Percentiles rank a stretch among this genome's conserved stretches.
These are phyloP conservation scores for Geotrichum klebahnii DNA, from an alignment of 1,139 yeast species.

Conservation along the genomic window DNA sequence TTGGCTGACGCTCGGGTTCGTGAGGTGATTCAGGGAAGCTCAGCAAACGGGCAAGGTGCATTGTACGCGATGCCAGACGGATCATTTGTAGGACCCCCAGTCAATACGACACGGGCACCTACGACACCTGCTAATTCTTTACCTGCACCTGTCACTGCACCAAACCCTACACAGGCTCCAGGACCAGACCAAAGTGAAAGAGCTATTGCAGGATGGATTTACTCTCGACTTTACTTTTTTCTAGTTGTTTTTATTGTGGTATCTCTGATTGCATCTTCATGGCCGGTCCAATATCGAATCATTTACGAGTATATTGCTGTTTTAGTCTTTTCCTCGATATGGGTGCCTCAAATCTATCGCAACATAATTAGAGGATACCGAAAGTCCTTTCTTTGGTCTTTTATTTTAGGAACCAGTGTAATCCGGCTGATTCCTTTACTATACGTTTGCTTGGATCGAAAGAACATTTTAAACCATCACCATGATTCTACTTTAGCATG, in stretches of 20 bases:
- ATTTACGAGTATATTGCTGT: constrained; percentile 56
- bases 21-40: constrained; percentile 21
- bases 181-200: constrained; percentile 48
- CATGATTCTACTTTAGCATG: constrained; percentile 50
- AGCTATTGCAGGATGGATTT: constrained; percentile 55
- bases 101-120: neutral
- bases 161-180: constrained; percentile 29
- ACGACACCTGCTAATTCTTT: neutral
- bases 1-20: constrained; percentile 50
- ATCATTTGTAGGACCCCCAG: constrained; percentile 19
- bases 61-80: constrained; percentile 31
- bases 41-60: constrained; percentile 21
- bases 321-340: constrained; percentile 59
- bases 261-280: constrained; percentile 53
- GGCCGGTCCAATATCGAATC: constrained; percentile 59
- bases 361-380: constrained; percentile 64
- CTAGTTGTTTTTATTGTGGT: constrained; percentile 57
- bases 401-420: constrained; percentile 61
- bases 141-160: constrained; percentile 18
- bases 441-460: constrained; percentile 50
- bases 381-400: constrained; percentile 63
- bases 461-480: constrained; percentile 53
- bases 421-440: constrained; percentile 61
- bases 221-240: constrained; percentile 58
- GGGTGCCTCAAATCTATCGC: constrained; percentile 86